These are phyloP conservation scores for Blastomyces percursus DNA, from an alignment of 2,329 filamentous ascomycete genomes.

Conservation along the genomic window DNA sequence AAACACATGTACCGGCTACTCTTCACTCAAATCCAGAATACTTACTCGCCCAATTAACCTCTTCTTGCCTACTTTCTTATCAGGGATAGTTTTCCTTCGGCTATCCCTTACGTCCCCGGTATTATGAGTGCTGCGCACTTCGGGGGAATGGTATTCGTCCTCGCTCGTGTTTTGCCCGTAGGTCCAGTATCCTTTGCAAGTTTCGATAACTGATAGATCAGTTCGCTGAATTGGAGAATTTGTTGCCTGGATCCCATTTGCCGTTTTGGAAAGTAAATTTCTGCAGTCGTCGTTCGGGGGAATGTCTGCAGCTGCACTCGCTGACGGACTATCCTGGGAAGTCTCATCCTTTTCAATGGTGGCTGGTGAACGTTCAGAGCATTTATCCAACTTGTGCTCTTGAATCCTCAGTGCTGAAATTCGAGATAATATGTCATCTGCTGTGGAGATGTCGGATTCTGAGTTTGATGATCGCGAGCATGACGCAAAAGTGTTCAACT, in stretches of 20 bases:
- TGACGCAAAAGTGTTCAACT: not conserved
- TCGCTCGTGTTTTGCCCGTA: not conserved
- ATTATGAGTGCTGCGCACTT: not conserved
- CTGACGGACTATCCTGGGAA: not conserved
- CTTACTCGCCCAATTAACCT: not conserved
- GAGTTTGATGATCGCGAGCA: not conserved
- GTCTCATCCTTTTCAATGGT: not conserved
- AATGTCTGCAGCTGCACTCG: not conserved
- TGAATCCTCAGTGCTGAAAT: not conserved
- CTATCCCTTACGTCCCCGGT: not conserved
- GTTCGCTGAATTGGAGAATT: not conserved
- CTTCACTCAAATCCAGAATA: constrained; percentile 4
- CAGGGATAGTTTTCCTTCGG: not conserved
- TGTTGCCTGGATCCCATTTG: not conserved
- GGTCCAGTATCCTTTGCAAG: constrained; percentile 2
- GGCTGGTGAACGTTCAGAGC: not conserved
- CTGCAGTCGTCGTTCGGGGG: not conserved
- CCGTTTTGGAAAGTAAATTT: not conserved
- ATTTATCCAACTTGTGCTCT: not conserved
- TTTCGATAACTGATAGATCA: constrained; percentile 1
- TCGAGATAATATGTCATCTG: not conserved
- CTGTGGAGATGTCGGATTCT: not conserved
- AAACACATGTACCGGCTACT: not conserved
- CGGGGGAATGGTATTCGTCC: not conserved
- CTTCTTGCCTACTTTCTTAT: constrained; percentile 2